A percentile compares a stretch with the other conserved stretches of the same genome.
phyloP scores from a whole-genome alignment of 2,329 filamentous ascomycete species.

The Bipolaris victoriae region DNA sequence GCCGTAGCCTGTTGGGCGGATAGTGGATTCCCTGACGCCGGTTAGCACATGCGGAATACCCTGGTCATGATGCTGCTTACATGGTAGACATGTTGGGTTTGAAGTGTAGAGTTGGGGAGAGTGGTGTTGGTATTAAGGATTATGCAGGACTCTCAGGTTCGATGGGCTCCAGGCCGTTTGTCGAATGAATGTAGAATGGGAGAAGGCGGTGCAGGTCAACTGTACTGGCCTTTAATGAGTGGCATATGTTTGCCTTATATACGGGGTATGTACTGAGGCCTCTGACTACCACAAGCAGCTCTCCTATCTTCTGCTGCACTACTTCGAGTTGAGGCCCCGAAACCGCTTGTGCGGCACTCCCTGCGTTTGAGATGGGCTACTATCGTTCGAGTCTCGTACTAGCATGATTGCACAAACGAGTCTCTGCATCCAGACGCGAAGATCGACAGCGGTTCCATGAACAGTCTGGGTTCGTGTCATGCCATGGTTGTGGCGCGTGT shows the following conservation, averaged over 20 bases:
- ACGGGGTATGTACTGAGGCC: slow-evolving; percentile 9
- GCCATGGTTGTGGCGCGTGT: slow-evolving; percentile 12
- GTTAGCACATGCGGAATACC: slow-evolving; percentile 7
- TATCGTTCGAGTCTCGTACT: slow-evolving; percentile 35
- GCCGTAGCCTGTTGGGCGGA: slow-evolving; percentile 39
- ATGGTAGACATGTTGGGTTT: slow-evolving; percentile 36
- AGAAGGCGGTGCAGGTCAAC: slow-evolving; percentile 33
- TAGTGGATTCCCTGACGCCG: slow-evolving; percentile 32
- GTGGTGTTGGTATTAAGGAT: slow-evolving; percentile 12
- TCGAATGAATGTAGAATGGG: slow-evolving; percentile 12
- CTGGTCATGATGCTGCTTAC: slow-evolving; percentile 24
- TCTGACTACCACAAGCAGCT: not conserved
- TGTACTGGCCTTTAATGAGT: slow-evolving; percentile 26
- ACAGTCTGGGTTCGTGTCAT: slow-evolving; percentile 14
- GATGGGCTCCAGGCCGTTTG: slow-evolving; percentile 20
- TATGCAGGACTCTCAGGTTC: not conserved
- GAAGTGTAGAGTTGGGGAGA: not conserved
- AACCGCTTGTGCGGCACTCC: slow-evolving; percentile 32
- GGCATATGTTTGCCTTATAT: slow-evolving; percentile 35
- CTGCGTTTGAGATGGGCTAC: slow-evolving; percentile 20
- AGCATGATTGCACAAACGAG: slow-evolving; percentile 5
- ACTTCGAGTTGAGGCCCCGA: slow-evolving; percentile 14
- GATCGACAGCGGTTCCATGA: slow-evolving; percentile 9
- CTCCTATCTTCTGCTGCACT: not conserved
- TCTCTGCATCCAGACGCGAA: slow-evolving; percentile 5